Evolutionary conservation across 441 rosid species (phyloP).

Genomic region (Erodium trifolium): DNA sequence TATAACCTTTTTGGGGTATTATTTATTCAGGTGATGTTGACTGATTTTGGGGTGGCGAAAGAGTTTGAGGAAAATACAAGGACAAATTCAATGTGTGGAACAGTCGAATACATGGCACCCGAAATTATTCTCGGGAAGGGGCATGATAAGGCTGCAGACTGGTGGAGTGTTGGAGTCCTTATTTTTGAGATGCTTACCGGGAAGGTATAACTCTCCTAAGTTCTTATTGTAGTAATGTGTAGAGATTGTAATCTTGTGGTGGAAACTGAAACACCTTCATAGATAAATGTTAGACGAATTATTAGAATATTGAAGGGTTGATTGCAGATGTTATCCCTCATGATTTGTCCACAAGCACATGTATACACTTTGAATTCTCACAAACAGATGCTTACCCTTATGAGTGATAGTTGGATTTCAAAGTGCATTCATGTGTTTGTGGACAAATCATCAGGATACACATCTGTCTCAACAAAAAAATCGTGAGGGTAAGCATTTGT

Average conservation of each 20-base stretch:
- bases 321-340: too few relatives aligned
- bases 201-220: conserved; percentile 37
- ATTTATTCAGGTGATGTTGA: conserved; percentile 49
- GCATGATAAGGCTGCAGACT: conserved; percentile 90
- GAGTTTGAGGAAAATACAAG: conserved; percentile 71
- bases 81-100: conserved; percentile 89
- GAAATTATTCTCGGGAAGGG: conserved; percentile 84
- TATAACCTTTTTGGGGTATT: conserved; percentile 12
- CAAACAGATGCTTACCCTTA: too few relatives aligned
- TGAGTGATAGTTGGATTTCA: too few relatives aligned
- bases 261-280: background rate
- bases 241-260: background rate
- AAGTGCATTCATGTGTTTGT: too few relatives aligned
- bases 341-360: too few relatives aligned
- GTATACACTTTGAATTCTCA: too few relatives aligned
- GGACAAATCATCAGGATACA: too few relatives aligned
- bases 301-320: background rate
- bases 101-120: conserved; percentile 91
- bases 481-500: too few relatives aligned
- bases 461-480: too few relatives aligned
- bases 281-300: background rate
- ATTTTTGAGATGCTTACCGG: conserved; percentile 92
- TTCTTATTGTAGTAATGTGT: background rate
- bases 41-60: conserved; percentile 92
- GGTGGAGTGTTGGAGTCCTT: conserved; percentile 96